phyloP scores from a whole-genome alignment of 2,329 filamentous ascomycete species.

The Grosmannia serpens region DNA sequence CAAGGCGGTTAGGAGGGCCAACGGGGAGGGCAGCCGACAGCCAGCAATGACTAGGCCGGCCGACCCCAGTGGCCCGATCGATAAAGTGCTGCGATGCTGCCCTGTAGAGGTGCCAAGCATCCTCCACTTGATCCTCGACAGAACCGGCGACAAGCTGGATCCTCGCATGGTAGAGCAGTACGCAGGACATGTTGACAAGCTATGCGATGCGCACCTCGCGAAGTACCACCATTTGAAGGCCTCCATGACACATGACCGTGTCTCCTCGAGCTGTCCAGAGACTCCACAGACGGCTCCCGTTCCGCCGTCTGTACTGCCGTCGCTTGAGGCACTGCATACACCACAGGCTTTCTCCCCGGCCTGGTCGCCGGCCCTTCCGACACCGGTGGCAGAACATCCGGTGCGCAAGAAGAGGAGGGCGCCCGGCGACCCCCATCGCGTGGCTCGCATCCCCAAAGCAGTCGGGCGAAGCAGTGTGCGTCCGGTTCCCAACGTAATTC shows the following conservation, averaged over 20 bases:
- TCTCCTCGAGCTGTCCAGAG: background rate
- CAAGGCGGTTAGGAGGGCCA: background rate
- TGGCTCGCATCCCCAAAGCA: background rate
- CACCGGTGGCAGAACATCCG: background rate
- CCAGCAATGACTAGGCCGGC: background rate
- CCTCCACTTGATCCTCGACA: conserved; percentile 10
- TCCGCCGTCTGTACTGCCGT: background rate
- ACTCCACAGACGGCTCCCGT: background rate
- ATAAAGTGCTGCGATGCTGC: conserved; percentile 6
- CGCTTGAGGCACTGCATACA: background rate
- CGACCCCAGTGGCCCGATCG: background rate
- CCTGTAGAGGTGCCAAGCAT: conserved; percentile 9
- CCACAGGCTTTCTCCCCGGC: background rate
- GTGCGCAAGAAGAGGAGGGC: background rate
- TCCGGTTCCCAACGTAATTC: conserved; percentile 3
- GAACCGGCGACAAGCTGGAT: conserved; percentile 5
- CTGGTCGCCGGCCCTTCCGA: background rate
- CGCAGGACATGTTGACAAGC: background rate
- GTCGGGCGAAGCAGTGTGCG: background rate
- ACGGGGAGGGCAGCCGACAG: background rate
- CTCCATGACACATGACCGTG: background rate
- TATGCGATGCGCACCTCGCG: conserved; percentile 4
- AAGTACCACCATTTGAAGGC: conserved; percentile 4
- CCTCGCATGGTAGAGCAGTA: conserved; percentile 10
- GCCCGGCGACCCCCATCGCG: background rate